Conservation (phyloP, 805 yeast genomes). For the Saccharomycopsis malanga region DNA sequence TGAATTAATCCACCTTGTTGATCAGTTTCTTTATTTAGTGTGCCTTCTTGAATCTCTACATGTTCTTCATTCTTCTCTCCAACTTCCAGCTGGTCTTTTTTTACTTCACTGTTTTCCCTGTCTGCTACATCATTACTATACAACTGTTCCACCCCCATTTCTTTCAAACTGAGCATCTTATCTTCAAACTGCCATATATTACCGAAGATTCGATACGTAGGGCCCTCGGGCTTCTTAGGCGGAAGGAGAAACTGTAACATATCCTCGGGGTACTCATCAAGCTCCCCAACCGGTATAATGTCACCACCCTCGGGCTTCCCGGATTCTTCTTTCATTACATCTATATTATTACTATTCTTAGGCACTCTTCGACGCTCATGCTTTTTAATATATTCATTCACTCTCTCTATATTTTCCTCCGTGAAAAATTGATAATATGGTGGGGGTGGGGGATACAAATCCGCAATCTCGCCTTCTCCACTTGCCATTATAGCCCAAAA, state of each 20-base stretch:
- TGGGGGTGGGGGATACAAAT: constrained; percentile 94
- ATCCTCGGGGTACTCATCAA: constrained; percentile 31
- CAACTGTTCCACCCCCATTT: constrained; percentile 71
- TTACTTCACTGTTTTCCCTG: no score
- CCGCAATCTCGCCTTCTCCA: constrained; percentile 36
- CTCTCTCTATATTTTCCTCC: constrained; percentile 48
- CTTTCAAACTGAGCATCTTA: constrained; percentile 64
- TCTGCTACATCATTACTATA: constrained; percentile 35
- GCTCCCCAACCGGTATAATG: constrained; percentile 27
- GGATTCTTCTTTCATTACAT: constrained; percentile 23
- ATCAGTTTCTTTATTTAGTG: constrained; percentile 21
- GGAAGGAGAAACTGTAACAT: constrained; percentile 56
- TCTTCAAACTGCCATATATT: constrained; percentile 77
- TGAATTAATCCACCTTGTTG: constrained; percentile 28
- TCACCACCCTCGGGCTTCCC: constrained; percentile 24
- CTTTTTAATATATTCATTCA: constrained; percentile 27
- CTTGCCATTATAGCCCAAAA: constrained; percentile 10
- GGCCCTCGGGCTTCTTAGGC: constrained; percentile 54
- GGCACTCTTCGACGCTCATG: constrained; percentile 21
- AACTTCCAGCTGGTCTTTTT: constrained; percentile 23
- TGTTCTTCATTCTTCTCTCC: constrained; percentile 6
- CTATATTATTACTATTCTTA: constrained; percentile 21
- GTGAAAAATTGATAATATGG: constrained; percentile 72
- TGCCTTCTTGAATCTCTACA: background rate
- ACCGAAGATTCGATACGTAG: constrained; percentile 80